These are phyloP conservation scores for Gorgonomyces haynaldii DNA, from an alignment of 192 early-diverging fungal species.

Conservation along the genomic window DNA sequence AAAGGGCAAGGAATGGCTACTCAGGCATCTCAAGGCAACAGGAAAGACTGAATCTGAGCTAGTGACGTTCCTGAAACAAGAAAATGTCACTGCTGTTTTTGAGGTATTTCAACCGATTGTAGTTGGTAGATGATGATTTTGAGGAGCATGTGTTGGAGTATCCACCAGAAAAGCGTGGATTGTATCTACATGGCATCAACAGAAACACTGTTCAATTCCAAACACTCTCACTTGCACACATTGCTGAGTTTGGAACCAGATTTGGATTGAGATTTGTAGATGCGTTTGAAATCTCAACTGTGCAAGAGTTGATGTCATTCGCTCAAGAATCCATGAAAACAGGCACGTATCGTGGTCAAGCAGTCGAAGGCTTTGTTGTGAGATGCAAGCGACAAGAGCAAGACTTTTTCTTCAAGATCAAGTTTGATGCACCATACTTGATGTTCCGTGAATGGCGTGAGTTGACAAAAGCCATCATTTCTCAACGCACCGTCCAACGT, in stretches of 20 bases:
- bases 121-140: constrained; percentile 90
- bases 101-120: too few relatives aligned
- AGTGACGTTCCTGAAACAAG: constrained; percentile 52
- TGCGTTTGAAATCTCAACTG: constrained; percentile 60
- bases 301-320: constrained; percentile 56
- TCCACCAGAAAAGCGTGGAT: constrained; percentile 56
- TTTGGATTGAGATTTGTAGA: constrained; percentile 51
- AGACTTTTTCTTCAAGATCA: constrained; percentile 76
- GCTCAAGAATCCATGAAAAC: constrained; percentile 51
- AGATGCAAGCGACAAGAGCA: constrained; percentile 40
- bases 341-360: constrained; percentile 52
- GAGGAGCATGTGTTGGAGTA: constrained; percentile 92
- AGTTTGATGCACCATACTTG: constrained; percentile 88
- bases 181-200: constrained; percentile 89
- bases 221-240: constrained; percentile 59
- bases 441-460: constrained; percentile 98
- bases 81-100: constrained; percentile 74
- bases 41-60: constrained; percentile 56
- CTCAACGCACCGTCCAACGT: constrained; percentile 14
- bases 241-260: constrained; percentile 17
- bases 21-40: constrained; percentile 44
- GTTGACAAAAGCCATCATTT: constrained; percentile 55
- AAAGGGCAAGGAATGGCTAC: constrained; percentile 61
- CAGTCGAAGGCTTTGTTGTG: constrained; percentile 89
- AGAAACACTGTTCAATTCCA: constrained; percentile 59